phyloP scores from a whole-genome alignment of 306 rosid genomes.

The Coriaria nepalensis region DNA sequence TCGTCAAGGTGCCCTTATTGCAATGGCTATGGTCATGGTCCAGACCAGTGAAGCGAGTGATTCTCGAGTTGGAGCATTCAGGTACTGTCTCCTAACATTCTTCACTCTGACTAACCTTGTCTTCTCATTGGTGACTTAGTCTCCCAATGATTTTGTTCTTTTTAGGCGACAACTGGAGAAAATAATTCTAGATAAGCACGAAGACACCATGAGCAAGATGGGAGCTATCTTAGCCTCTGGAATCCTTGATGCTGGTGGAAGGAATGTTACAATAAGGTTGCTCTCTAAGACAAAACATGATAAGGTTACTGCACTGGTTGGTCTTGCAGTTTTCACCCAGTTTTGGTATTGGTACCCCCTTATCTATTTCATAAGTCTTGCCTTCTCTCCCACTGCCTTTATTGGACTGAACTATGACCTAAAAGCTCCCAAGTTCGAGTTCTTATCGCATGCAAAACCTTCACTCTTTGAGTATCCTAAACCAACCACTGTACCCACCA shows the following conservation, averaged over 20 bases:
- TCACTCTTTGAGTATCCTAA: constrained; percentile 91
- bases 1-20: constrained; percentile 97
- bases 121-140: neutral
- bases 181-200: constrained; percentile 93
- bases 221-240: constrained; percentile 99
- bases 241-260: constrained; percentile 97
- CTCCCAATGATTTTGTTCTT: constrained; percentile 4
- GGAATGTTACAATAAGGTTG: constrained; percentile 85
- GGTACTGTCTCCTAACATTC: constrained; percentile 26
- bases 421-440: constrained; percentile 83
- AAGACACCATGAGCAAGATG: constrained; percentile 99
- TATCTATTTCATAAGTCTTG: constrained; percentile 73
- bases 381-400: constrained; percentile 89
- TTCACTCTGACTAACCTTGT: neutral
- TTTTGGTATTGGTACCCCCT: constrained; percentile 99
- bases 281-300: constrained; percentile 94
- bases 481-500: constrained; percentile 63
- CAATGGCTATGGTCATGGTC: constrained; percentile 99
- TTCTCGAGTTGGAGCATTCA: constrained; percentile 87
- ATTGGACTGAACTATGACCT: constrained; percentile 84
- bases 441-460: constrained; percentile 87
- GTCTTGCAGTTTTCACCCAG: constrained; percentile 99
- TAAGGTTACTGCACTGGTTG: constrained; percentile 89
- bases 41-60: constrained; percentile 96
- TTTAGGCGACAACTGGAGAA: constrained; percentile 91